Evolutionary conservation across 108 stramenopile genomes (phyloP), one percentile per base, ranked within the genome.

Genomic region (Bacterosira constricta): DNA sequence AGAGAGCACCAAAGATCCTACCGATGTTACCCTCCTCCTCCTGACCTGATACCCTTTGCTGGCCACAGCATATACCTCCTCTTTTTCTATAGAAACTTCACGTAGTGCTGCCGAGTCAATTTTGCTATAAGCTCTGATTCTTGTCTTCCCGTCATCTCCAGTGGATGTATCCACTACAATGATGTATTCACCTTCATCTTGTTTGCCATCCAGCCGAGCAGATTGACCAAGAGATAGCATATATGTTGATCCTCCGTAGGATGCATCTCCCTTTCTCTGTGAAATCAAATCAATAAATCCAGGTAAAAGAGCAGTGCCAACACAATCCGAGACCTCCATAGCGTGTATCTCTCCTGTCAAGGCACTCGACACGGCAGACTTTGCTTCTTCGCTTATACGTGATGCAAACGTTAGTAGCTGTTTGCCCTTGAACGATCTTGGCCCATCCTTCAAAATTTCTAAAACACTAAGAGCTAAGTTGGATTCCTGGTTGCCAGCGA

Each of bases 281-380:
- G 81, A 85, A n/a, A 89, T 69, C 37, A 89, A 41, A 75, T 89
- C 88, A 29, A 77, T 42, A 71, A 83, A 89, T 15, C 88, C 88
- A 26, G 85, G 84, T n/a, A 86, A 46, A 36, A 89, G 42, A 3
- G 82, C 73, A 41, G 41, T 9, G 0, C 85, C 86, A 20, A 86
- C 32, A 31, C 32, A 39, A 6, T 41, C 35, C 2, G 66, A 37
- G 0, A 82, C 80, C 26, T 68, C 57, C 21, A 15, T 12, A 20
- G 68, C 49, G 34, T 18, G 25, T 5, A 53, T 67, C 30, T 58
- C n/a, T 17, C 52, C 66, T 26, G 49, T 21, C 51, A 77, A 7
- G 20, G 77, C 55, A 41, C 66, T 34, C 20, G 45, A 58, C 7
- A 85, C 72, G 18, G 87, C 71, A 9, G 29, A 57, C 23, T 54